phyloP scores from a whole-genome alignment of 768 basidiomycete species.

The Podaxis sp. region DNA sequence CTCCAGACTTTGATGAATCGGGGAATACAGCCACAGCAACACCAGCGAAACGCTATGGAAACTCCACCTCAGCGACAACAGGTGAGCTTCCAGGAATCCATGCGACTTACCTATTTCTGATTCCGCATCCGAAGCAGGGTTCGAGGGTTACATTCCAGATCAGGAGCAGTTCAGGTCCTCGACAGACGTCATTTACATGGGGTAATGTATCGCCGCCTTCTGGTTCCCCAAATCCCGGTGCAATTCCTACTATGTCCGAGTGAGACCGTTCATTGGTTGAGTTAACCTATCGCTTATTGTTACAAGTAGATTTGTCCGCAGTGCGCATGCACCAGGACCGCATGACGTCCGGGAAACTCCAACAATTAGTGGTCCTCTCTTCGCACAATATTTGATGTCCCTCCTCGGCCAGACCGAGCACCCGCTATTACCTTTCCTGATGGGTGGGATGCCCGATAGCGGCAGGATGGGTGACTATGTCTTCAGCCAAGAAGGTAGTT shows the following conservation, averaged over 20 bases:
- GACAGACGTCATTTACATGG: constrained; percentile 1
- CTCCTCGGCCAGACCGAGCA: constrained; percentile 51
- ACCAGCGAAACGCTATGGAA: background rate
- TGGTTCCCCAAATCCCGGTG: constrained; percentile 15
- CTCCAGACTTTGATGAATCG: constrained; percentile 38
- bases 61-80: background rate
- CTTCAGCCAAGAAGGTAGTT: constrained; percentile 81
- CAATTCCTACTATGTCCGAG: constrained; percentile 54
- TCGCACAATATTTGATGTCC: constrained; percentile 74
- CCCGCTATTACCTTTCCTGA: constrained; percentile 43
- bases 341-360: constrained; percentile 29
- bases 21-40: constrained; percentile 24
- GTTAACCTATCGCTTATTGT: background rate
- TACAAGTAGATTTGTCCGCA: constrained; percentile 25
- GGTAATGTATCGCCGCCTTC: constrained; percentile 1
- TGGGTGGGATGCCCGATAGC: constrained; percentile 39
- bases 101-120: background rate
- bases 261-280: constrained; percentile 26
- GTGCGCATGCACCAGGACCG: constrained; percentile 11
- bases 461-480: constrained; percentile 90
- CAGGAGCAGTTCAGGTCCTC: constrained; percentile 9
- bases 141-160: constrained; percentile 18
- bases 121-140: background rate
- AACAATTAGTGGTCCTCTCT: constrained; percentile 57
- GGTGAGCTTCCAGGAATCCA: background rate